A percentile compares a stretch with the other conserved stretches of the same genome.
Conservation (phyloP, 2,329 filamentous ascomycete species). For the Lasiodiplodia gonubiensis region DNA sequence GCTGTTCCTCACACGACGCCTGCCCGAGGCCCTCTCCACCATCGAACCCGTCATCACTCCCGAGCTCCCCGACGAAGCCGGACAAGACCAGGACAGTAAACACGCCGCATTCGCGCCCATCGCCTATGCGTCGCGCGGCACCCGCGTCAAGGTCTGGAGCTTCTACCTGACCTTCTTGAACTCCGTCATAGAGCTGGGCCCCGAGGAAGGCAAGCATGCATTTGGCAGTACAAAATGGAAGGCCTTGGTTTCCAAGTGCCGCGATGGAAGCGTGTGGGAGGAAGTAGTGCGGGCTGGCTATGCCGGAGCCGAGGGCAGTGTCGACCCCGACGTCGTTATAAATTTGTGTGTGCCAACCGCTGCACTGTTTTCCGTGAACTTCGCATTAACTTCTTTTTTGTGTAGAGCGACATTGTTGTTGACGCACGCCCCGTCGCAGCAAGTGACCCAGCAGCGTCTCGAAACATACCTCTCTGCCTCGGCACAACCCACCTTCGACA, state of each 20-base stretch:
- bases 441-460: conserved; percentile 81
- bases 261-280: conserved; percentile 93
- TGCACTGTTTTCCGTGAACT: not conserved
- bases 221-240: conserved; percentile 90
- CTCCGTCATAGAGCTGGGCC: conserved; percentile 84
- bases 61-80: conserved; percentile 32
- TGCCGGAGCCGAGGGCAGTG: conserved; percentile 83
- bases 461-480: conserved; percentile 87
- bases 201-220: conserved; percentile 85
- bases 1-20: conserved; percentile 89
- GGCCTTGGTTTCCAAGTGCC: conserved; percentile 78
- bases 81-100: conserved; percentile 30
- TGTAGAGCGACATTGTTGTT: conserved; percentile 85
- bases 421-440: conserved; percentile 85
- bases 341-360: conserved; percentile 65
- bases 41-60: conserved; percentile 81
- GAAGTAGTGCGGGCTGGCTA: conserved; percentile 88
- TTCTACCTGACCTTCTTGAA: conserved; percentile 94
- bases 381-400: conserved; percentile 1
- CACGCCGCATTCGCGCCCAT: conserved; percentile 67
- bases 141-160: conserved; percentile 95
- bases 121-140: conserved; percentile 77
- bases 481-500: conserved; percentile 73
- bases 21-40: conserved; percentile 86
- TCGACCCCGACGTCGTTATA: conserved; percentile 93